Percentiles rank a stretch among this genome's conserved stretches.
Conservation (phyloP, 2,329 filamentous ascomycete genomes). For the Sclerotinia trifoliorum region DNA sequence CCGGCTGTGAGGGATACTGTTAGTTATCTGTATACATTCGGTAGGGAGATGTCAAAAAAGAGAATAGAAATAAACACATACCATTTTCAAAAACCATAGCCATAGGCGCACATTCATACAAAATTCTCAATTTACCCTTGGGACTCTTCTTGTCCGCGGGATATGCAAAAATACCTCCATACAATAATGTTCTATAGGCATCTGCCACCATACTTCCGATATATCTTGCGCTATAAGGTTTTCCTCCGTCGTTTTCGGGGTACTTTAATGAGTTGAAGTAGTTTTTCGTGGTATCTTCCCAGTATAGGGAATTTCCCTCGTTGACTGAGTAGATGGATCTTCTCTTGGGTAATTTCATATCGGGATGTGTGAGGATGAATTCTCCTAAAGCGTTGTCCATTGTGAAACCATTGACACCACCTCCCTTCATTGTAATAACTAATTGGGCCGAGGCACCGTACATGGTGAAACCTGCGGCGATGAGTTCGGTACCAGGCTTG, state of each 20-base stretch:
- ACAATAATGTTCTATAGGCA: conserved; percentile 91
- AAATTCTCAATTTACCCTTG: conserved; percentile 94
- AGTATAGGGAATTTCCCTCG: conserved; percentile 97
- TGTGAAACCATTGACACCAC: conserved; percentile 94
- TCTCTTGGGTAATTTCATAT: conserved; percentile 82
- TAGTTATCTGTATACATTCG: background rate
- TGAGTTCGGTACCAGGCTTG: conserved; percentile 83
- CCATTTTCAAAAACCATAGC: conserved; percentile 98
- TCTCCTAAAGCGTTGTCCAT: conserved; percentile 95
- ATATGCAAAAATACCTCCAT: conserved; percentile 97
- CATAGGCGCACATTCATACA: conserved; percentile 99
- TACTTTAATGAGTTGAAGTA: conserved; percentile 91
- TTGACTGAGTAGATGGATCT: conserved; percentile 96
- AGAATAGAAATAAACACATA: conserved; percentile 46
- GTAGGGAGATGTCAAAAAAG: background rate
- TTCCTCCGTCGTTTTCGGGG: conserved; percentile 65
- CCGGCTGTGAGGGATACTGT: conserved; percentile 60
- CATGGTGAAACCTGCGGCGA: conserved; percentile 99
- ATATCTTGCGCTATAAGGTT: conserved; percentile 93
- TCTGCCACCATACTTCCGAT: conserved; percentile 99
- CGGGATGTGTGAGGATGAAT: conserved; percentile 95
- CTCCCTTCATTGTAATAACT: conserved; percentile 93
- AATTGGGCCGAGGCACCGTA: conserved; percentile 96
- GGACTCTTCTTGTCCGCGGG: conserved; percentile 97
- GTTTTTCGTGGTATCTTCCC: conserved; percentile 80